Evolutionary conservation across 2,329 filamentous ascomycete genomes (phyloP), one percentile per base, ranked within the genome.

Genomic region (Claviceps maximensis): DNA sequence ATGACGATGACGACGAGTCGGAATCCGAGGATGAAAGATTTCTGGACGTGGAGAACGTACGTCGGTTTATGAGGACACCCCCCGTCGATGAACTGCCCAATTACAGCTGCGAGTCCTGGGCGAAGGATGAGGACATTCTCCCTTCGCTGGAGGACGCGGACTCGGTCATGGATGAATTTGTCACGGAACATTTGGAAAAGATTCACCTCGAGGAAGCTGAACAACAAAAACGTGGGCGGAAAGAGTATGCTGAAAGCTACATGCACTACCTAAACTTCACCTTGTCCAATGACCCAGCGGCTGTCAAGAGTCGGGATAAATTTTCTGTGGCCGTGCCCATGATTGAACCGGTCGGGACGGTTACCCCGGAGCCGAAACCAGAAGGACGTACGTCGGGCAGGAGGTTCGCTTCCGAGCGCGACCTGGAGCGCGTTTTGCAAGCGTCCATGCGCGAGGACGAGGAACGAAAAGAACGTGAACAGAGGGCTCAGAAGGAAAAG

Each of bases 381-480:
- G 81, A 86, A 63, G 74, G 77, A 6, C 71, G 79, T 56, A 71
- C 78, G 29, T 61, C 70, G 29, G 65, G 77, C 52, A 77, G 76
- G 54, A 72, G 80, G 53, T 86, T 82, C 63, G 82, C 79, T 15
- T 86, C 83, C 17, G 86, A 90, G 61, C 79, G 85, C 50, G 86
- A 90, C 55, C 67, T 89, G 7, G 82, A 89, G 63, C 76, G 80
- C 40, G 83, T 86, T 7, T 69, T 90, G 48, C 80, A 86, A 62
- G 82, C 86, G 59, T 89, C 86, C 0, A 78, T 83, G 61, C 76
- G 78, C 23, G 82, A 85, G 58, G 84, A 87, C 55, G 82, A 84
- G 57, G 85, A 88, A 61, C 76, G 80, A 36, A 76, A 80, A 54
- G 84, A 88, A 58, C 80, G 84, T 48, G 83, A 86, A 58, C 68